Evolutionary conservation across 352 stramenopile species (phyloP), one percentile per base, ranked within the genome.

Genomic region (Phytophthora constricta): DNA sequence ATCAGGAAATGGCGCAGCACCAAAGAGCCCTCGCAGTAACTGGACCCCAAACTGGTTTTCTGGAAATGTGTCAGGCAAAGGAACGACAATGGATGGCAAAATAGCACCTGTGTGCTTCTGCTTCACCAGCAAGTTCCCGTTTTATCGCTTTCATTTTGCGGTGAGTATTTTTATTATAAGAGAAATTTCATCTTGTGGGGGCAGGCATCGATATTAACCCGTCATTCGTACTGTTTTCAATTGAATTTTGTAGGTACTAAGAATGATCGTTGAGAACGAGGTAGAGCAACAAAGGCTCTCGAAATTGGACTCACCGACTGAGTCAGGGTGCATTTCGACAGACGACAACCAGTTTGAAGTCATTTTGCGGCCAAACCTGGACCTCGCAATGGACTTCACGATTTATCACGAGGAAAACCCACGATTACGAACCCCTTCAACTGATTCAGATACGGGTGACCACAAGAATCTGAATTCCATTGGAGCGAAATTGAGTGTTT

Each of bases 81-180:
- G n/a, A 34, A 55, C 27, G 5, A 25, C 45, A 25, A 48, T 53
- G 5, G 61, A 70, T 56, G 22, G 43, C 5, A 65, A 58, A 43
- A 71, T 96, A 34, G 86, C 86, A 11, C 86, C 87, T 1, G 68
- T 90, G 2, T 93, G 86, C 61, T 96, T 89, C 51, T 96, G 86
- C 56, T 86, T 96, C 51, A 96, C 86, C 10, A 92, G 86, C 79
- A 96, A 96, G 28, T 96, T 93, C 47, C 87, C 87, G 10, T 93
- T 96, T 70, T 96, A 96, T 63, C 86, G 86, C 13, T 78, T 96
- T 14, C 84, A 96, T 53, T 96, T 93, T 64, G 68, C 80, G 62
- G 87, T 96, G 56, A 46, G 60, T 46, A 39, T 58, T 17, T 17
- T 41, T 26, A 14, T 22, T 57, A n/a, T n/a, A n/a, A n/a, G n/a